A percentile compares a stretch with the other conserved stretches of the same genome.
Conservation (phyloP, 129 eudicot species). For the Cynara cardunculus region DNA sequence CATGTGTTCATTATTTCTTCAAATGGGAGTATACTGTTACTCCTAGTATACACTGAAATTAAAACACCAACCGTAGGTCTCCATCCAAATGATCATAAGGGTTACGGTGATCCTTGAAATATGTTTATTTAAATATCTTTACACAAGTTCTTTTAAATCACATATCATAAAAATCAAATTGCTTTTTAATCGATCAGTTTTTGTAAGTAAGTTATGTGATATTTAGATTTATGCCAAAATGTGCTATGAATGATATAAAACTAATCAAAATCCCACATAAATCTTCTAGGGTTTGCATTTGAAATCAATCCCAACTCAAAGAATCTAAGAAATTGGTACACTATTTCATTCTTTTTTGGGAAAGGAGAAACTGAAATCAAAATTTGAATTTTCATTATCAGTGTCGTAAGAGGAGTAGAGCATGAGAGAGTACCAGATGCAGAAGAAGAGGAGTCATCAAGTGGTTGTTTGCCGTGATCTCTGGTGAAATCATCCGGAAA, state of each 20-base stretch:
- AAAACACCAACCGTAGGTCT: constrained; percentile 21
- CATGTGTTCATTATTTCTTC: constrained; percentile 16
- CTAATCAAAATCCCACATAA: background rate
- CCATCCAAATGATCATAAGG: background rate
- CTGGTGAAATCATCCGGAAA: constrained; percentile 75
- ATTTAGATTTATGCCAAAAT: background rate
- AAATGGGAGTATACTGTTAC: constrained; percentile 15
- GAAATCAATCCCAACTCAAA: background rate
- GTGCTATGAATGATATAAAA: background rate
- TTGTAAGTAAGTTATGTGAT: background rate
- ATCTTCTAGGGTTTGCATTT: constrained; percentile 30
- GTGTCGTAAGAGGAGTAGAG: background rate
- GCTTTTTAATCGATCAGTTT: background rate
- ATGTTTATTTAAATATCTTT: background rate
- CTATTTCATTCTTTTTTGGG: background rate
- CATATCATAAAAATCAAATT: too few species aligned
- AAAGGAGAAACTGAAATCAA: background rate
- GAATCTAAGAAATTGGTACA: background rate
- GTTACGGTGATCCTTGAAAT: background rate
- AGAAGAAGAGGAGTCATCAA: constrained; percentile 78
- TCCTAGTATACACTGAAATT: constrained; percentile 28
- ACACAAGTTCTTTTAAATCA: background rate
- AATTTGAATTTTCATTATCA: background rate
- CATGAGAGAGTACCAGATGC: constrained; percentile 36
- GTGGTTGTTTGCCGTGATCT: constrained; percentile 55